phyloP scores from a whole-genome alignment of 352 stramenopile genomes.

The Halophytophthora polymorphica region DNA sequence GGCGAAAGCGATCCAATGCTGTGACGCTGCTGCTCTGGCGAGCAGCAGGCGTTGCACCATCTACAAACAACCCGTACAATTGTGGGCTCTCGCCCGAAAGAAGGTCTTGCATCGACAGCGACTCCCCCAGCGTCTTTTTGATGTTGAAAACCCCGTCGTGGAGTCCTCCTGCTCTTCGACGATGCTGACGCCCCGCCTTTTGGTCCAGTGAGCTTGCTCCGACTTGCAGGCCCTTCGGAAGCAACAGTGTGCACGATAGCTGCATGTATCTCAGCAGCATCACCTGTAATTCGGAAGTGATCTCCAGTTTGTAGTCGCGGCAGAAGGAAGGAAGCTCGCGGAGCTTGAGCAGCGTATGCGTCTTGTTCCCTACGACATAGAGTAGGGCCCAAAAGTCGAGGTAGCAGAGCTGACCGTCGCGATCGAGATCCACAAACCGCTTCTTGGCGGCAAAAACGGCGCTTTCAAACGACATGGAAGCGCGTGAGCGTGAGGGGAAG shows the following conservation, averaged over 20 bases:
- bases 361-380: slow-evolving; percentile 68
- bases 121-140: slow-evolving; percentile 20
- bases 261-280: slow-evolving; percentile 60
- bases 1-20: slow-evolving; percentile 39
- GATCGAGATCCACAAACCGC: slow-evolving; percentile 50
- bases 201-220: slow-evolving; percentile 53
- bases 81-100: slow-evolving; percentile 12
- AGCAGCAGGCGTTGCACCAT: slow-evolving; percentile 21
- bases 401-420: slow-evolving; percentile 70
- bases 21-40: slow-evolving; percentile 35
- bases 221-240: slow-evolving; percentile 55
- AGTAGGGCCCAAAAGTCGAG: slow-evolving; percentile 84
- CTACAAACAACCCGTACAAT: slow-evolving; percentile 31
- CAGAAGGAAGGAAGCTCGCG: slow-evolving; percentile 71
- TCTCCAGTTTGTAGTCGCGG: slow-evolving; percentile 74
- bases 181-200: slow-evolving; percentile 32
- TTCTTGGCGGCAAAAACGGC: slow-evolving; percentile 37
- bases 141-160: slow-evolving; percentile 50
- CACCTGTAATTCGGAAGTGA: slow-evolving; percentile 39
- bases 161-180: slow-evolving; percentile 37
- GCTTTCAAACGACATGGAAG: slow-evolving; percentile 53
- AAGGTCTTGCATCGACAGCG: slow-evolving; percentile 47
- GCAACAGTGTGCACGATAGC: slow-evolving; percentile 46
- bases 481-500: slow-evolving; percentile 19
- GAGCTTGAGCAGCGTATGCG: slow-evolving; percentile 51